Conservation (phyloP, 495 filamentous ascomycete genomes). For the Penicillium turbatum region DNA sequence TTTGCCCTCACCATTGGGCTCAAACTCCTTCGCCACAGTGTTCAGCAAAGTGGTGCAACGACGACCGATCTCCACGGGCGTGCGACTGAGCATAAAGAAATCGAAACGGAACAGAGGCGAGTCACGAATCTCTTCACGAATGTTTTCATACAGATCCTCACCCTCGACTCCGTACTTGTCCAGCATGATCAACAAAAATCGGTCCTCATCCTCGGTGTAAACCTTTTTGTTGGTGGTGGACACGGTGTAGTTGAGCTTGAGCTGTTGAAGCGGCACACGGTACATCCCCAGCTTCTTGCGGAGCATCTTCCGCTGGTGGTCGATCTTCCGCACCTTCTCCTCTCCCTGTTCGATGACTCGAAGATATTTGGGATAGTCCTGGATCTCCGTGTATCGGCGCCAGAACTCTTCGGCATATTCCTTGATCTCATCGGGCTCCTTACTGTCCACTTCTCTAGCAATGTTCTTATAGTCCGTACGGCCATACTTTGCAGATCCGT, state of each 20-base stretch:
- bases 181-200: constrained; percentile 90
- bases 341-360: constrained; percentile 87
- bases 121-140: constrained; percentile 89
- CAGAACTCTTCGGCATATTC: constrained; percentile 93
- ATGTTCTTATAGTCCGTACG: constrained; percentile 79
- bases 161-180: constrained; percentile 86
- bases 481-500: constrained; percentile 88
- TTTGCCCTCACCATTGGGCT: constrained; percentile 71
- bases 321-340: constrained; percentile 78
- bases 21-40: constrained; percentile 91
- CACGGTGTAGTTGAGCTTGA: constrained; percentile 98
- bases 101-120: constrained; percentile 95
- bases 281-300: constrained; percentile 93
- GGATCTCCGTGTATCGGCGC: constrained; percentile 82
- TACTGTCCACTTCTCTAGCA: constrained; percentile 86
- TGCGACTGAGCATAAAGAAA: constrained; percentile 97
- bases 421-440: constrained; percentile 76
- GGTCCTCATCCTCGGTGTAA: constrained; percentile 97
- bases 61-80: constrained; percentile 85
- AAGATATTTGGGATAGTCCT: constrained; percentile 82
- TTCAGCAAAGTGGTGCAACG: constrained; percentile 91
- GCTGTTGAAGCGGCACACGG: constrained; percentile 91
- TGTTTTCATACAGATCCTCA: constrained; percentile 77
- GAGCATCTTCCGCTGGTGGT: constrained; percentile 91
- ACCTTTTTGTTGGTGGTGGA: constrained; percentile 99